Percentiles rank a stretch among this genome's conserved stretches.
These are phyloP conservation scores for Sarocladium oryzae DNA, from an alignment of 2,329 filamentous ascomycete species.

Conservation along the genomic window DNA sequence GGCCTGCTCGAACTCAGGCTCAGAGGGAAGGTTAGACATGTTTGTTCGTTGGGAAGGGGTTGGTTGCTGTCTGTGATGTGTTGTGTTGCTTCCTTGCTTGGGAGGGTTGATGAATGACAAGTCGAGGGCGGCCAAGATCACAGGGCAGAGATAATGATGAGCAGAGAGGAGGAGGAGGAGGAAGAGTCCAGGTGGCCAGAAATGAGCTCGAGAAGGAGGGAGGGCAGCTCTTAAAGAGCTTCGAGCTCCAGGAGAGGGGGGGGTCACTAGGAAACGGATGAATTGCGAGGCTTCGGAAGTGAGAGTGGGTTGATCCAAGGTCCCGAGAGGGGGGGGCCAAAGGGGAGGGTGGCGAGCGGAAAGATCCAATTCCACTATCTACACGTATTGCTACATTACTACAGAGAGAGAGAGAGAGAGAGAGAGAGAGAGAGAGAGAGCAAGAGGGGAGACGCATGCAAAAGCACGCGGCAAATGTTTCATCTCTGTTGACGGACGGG, in stretches of 20 bases:
- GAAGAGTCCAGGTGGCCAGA: neutral
- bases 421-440: too few species aligned
- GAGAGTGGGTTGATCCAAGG: neutral
- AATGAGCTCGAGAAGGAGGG: neutral
- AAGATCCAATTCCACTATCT: neutral
- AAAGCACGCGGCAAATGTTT: too few species aligned
- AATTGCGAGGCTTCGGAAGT: too few species aligned
- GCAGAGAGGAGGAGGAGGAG: neutral
- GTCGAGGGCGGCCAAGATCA: neutral
- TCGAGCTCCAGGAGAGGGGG: neutral
- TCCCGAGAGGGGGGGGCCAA: neutral
- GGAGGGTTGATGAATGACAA: neutral
- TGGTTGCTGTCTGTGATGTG: neutral
- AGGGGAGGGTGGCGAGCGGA: too few species aligned
- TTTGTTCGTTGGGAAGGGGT: slow-evolving; percentile 16
- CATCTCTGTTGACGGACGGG: too few species aligned
- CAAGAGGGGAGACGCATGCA: too few species aligned
- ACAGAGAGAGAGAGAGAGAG: too few species aligned
- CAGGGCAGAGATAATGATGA: neutral
- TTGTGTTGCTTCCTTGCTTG: neutral
- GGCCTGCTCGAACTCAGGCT: slow-evolving; percentile 98
- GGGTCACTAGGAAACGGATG: neutral
- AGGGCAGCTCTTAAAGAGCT: slow-evolving; percentile 6
- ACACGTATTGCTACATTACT: too few species aligned
- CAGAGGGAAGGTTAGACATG: slow-evolving; percentile 78